phyloP scores from a whole-genome alignment of 805 yeast genomes.

The Wickerhamomyces bisporus region DNA sequence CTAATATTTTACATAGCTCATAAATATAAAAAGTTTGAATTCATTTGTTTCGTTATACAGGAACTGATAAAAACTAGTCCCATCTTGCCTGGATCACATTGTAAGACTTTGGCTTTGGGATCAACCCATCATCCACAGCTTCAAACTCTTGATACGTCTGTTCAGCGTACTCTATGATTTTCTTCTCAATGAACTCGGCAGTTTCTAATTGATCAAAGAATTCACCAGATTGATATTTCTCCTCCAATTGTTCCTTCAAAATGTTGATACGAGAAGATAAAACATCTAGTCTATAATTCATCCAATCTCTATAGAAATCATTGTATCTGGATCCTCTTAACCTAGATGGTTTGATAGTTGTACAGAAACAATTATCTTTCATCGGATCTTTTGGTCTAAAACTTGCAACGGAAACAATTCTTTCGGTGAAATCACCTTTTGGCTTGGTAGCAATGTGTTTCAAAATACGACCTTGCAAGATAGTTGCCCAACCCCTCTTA shows the following conservation, averaged over 20 bases:
- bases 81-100: conserved; percentile 17
- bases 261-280: conserved; percentile 27
- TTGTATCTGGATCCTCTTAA: conserved; percentile 32
- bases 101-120: conserved; percentile 20
- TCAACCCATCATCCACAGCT: conserved; percentile 26
- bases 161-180: conserved; percentile 24
- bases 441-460: conserved; percentile 46
- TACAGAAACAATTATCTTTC: conserved; percentile 34
- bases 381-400: conserved; percentile 36
- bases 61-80: not conserved
- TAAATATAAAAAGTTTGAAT: too few relatives aligned
- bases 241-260: conserved; percentile 23
- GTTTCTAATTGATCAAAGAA: conserved; percentile 33
- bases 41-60: too few relatives aligned
- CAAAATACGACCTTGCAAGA: conserved; percentile 41
- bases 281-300: conserved; percentile 33
- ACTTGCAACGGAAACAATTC: conserved; percentile 39
- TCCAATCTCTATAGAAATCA: conserved; percentile 37
- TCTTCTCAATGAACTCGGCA: conserved; percentile 25
- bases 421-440: conserved; percentile 29
- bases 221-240: conserved; percentile 21
- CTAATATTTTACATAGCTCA: too few relatives aligned
- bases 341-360: conserved; percentile 36
- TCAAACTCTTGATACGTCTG: conserved; percentile 33
- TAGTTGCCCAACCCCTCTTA: conserved; percentile 41